Evolutionary conservation across 352 stramenopile species (phyloP).

Genomic region (Thraustotheca clavata): DNA sequence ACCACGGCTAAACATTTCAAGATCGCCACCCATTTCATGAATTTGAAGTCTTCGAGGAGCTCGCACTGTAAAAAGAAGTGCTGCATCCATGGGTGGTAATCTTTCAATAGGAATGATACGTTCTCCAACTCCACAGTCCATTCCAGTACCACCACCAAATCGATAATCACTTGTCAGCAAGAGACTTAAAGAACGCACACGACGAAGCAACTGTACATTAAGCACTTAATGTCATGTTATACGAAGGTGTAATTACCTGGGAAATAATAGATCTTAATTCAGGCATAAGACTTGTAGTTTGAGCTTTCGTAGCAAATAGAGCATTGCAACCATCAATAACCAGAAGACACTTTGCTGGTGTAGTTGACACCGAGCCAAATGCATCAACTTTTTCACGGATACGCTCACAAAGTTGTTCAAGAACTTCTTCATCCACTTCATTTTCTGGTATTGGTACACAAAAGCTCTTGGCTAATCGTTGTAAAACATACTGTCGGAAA

Average conservation of each 20-base stretch:
- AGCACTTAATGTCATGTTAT: no score
- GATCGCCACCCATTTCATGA: constrained; percentile 71
- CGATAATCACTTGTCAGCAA: constrained; percentile 63
- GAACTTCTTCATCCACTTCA: constrained; percentile 3
- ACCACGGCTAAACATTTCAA: constrained; percentile 50
- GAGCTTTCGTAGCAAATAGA: neutral
- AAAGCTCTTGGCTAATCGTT: constrained; percentile 38
- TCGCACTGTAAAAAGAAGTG: constrained; percentile 64
- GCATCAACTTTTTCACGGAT: constrained; percentile 36
- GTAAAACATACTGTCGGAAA: constrained; percentile 19
- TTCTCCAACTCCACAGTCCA: constrained; percentile 64
- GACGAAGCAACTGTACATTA: constrained; percentile 51
- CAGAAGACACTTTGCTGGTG: constrained; percentile 44
- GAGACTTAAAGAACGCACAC: constrained; percentile 50
- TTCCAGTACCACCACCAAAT: constrained; percentile 34
- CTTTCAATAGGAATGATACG: constrained; percentile 63
- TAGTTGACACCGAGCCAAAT: constrained; percentile 21
- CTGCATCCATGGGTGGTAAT: constrained; percentile 52
- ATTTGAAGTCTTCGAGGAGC: constrained; percentile 62
- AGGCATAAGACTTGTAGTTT: neutral
- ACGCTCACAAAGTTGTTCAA: constrained; percentile 42
- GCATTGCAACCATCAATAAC: constrained; percentile 73
- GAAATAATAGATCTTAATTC: constrained; percentile 10
- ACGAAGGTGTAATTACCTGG: no score
- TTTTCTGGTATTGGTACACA: constrained; percentile 24